A percentile compares a stretch with the other conserved stretches of the same genome.
These are phyloP conservation scores for Bacidia gigantensis DNA, from an alignment of 495 filamentous ascomycete genomes.

Conservation along the genomic window DNA sequence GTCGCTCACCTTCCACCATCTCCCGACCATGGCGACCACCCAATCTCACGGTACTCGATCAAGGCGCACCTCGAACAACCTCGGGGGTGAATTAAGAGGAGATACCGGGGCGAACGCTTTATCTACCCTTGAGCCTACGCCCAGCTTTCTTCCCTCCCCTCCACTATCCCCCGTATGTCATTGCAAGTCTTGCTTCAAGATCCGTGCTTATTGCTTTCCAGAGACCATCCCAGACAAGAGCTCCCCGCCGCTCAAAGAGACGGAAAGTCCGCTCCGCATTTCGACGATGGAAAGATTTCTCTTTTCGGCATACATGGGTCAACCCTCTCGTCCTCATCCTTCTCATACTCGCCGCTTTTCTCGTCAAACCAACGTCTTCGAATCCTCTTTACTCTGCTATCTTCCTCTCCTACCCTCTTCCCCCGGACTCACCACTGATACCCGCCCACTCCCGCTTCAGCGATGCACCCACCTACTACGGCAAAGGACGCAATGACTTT, in stretches of 20 bases:
- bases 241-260: conserved; percentile 32
- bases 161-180: conserved; percentile 28
- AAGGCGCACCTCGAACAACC: conserved; percentile 33
- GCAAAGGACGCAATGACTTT: conserved; percentile 75
- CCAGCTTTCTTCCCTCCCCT: conserved; percentile 26
- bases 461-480: conserved; percentile 57
- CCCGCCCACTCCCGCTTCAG: conserved; percentile 29
- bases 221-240: conserved; percentile 15
- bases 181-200: conserved; percentile 1
- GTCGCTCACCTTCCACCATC: no score
- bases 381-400: conserved; percentile 81
- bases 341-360: conserved; percentile 53
- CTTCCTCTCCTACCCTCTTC: conserved; percentile 82
- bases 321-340: conserved; percentile 59
- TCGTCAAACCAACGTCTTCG: conserved; percentile 60
- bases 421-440: conserved; percentile 31
- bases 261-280: conserved; percentile 45
- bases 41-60: conserved; percentile 22
- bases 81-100: conserved; percentile 38
- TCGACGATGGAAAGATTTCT: conserved; percentile 50
- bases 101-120: conserved; percentile 39
- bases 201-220: background rate
- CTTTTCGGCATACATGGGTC: conserved; percentile 66
- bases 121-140: conserved; percentile 38
- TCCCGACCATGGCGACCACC: conserved; percentile 4